Conservation (phyloP, 208 protist species). For the Leishmania lainsoni region DNA sequence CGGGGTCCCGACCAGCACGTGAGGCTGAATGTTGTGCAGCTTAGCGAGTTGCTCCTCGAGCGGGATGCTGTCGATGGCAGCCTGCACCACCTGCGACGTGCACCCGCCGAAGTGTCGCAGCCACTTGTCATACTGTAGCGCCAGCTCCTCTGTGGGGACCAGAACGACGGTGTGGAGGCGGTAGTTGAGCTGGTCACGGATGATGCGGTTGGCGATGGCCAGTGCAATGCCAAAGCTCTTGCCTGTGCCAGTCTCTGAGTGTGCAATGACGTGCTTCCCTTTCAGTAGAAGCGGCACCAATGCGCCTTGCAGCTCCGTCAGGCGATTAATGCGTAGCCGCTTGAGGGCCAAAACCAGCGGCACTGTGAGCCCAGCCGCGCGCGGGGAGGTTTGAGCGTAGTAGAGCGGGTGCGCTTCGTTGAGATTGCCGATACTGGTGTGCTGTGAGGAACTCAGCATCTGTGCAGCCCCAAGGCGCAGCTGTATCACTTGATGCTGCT, state of each 20-base stretch:
- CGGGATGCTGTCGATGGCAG: constrained; percentile 72
- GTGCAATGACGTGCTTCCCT: constrained; percentile 90
- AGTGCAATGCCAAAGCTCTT: constrained; percentile 92
- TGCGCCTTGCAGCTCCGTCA: constrained; percentile 88
- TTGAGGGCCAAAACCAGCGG: constrained; percentile 72
- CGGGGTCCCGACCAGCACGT: constrained; percentile 89
- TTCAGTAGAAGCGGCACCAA: constrained; percentile 86
- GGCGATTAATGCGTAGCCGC: constrained; percentile 64
- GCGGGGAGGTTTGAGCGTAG: constrained; percentile 74
- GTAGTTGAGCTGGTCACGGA: constrained; percentile 83
- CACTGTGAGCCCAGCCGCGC: constrained; percentile 71
- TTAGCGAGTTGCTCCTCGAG: constrained; percentile 77
- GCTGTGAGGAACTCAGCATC: constrained; percentile 69
- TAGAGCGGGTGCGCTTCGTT: constrained; percentile 89
- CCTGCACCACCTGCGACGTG: constrained; percentile 81
- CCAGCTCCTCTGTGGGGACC: constrained; percentile 85
- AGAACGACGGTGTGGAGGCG: constrained; percentile 89
- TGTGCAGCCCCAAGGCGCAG: constrained; percentile 80
- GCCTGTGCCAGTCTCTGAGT: constrained; percentile 87
- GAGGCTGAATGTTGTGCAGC: constrained; percentile 90
- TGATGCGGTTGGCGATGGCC: constrained; percentile 82
- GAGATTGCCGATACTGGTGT: constrained; percentile 62
- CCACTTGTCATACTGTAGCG: constrained; percentile 92
- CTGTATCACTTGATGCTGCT: constrained; percentile 63
- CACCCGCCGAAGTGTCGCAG: constrained; percentile 81